These are phyloP conservation scores for Cladosporium austrohemisphaericum DNA, from an alignment of 2,329 filamentous ascomycete species.

Conservation along the genomic window DNA sequence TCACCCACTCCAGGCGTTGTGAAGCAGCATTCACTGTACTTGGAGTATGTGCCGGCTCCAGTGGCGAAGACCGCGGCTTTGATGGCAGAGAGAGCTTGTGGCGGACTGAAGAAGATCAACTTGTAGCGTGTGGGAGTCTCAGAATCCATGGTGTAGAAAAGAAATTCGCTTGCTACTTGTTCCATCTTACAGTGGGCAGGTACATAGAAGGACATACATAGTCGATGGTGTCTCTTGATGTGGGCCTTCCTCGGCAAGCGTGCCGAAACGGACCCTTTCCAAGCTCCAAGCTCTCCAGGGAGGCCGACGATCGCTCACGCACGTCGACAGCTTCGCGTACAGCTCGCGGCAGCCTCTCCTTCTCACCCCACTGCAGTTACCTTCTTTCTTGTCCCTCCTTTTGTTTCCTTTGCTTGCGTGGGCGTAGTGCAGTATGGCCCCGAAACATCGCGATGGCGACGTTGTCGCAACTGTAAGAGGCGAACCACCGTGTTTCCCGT, in stretches of 20 bases:
- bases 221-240: too few species aligned
- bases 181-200: too few species aligned
- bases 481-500: too few species aligned
- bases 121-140: conserved; percentile 35
- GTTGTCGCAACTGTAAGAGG: conserved; percentile 58
- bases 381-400: conserved; percentile 9
- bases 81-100: conserved; percentile 34
- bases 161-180: too few species aligned
- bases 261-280: too few species aligned
- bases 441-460: conserved; percentile 60
- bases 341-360: not conserved
- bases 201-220: too few species aligned
- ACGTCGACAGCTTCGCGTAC: not conserved
- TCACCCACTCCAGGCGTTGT: conserved; percentile 55
- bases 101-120: conserved; percentile 45
- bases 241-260: too few species aligned
- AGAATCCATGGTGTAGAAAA: too few species aligned
- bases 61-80: conserved; percentile 46
- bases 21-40: conserved; percentile 45
- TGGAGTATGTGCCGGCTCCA: conserved; percentile 43
- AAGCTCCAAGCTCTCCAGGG: too few species aligned
- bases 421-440: conserved; percentile 46
- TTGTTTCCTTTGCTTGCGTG: not conserved
- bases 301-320: not conserved
- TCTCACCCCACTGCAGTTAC: not conserved